Evolutionary conservation across 2,329 filamentous ascomycete genomes (phyloP).

Genomic region (Diaporthe sp.): DNA sequence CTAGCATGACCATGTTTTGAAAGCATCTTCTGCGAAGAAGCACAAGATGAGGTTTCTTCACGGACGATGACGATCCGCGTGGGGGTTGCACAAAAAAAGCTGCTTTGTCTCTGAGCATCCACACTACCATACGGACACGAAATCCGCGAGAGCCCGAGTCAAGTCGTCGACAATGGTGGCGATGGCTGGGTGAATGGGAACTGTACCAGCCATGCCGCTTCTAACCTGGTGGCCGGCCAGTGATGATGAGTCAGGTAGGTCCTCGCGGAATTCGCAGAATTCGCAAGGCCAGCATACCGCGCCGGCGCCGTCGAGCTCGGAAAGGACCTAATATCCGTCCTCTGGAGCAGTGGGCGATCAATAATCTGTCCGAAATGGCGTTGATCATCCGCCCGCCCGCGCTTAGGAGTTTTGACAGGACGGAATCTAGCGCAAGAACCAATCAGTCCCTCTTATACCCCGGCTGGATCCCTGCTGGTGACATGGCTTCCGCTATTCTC

Average conservation of each 20-base stretch:
- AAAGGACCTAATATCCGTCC: constrained; percentile 29
- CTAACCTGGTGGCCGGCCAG: neutral
- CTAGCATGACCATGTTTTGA: constrained; percentile 10
- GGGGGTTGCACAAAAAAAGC: constrained; percentile 13
- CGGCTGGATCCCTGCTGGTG: constrained; percentile 15
- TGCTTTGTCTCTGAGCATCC: neutral
- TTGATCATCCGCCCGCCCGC: constrained; percentile 30
- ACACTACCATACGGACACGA: neutral
- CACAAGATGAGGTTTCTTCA: neutral
- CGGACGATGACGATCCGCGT: constrained; percentile 22
- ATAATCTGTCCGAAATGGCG: constrained; percentile 31
- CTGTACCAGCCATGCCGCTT: neutral
- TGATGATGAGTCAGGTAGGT: neutral
- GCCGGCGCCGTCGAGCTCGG: constrained; percentile 24
- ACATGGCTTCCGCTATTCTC: neutral
- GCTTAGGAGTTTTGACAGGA: constrained; percentile 31
- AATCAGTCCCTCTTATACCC: neutral
- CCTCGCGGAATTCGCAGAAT: neutral
- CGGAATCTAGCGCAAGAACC: constrained; percentile 30
- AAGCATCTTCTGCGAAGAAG: neutral
- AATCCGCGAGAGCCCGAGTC: constrained; percentile 13
- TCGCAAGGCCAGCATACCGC: neutral
- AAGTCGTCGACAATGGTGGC: neutral
- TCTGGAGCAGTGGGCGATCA: constrained; percentile 18
- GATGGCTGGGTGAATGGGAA: neutral